These are phyloP conservation scores for Pichia scutulata DNA, from an alignment of 805 yeast genomes.

Conservation along the genomic window DNA sequence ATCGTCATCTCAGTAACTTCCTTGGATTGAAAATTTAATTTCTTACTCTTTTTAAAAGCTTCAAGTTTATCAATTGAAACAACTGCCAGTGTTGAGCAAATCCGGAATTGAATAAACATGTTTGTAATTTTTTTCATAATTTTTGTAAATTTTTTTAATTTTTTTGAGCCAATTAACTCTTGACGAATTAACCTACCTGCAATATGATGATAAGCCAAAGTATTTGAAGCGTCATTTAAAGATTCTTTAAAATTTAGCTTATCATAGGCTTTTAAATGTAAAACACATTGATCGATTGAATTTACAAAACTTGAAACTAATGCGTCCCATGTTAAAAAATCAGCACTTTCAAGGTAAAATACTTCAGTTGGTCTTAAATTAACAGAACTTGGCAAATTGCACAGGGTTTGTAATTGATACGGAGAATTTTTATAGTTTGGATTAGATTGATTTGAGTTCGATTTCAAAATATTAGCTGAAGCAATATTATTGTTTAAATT, in stretches of 20 bases:
- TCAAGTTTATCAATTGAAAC: slow-evolving; percentile 1
- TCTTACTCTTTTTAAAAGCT: not conserved
- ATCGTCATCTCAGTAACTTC: not conserved
- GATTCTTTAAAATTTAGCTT: slow-evolving; percentile 46
- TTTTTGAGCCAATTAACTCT: slow-evolving; percentile 40
- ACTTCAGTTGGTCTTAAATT: slow-evolving; percentile 4
- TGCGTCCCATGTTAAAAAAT: slow-evolving; percentile 54
- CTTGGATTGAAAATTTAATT: not conserved
- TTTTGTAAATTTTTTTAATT: slow-evolving; percentile 39
- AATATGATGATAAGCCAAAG: slow-evolving; percentile 45
- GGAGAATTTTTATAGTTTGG: not conserved
- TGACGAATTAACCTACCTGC: slow-evolving; percentile 47
- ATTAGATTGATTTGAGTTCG: not conserved
- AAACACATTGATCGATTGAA: slow-evolving; percentile 40
- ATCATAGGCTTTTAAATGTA: slow-evolving; percentile 43
- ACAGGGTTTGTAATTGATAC: not conserved
- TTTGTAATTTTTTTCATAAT: slow-evolving; percentile 45
- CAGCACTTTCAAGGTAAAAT: slow-evolving; percentile 54
- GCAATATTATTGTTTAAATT: not conserved
- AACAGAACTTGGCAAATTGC: not conserved
- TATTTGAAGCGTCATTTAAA: slow-evolving; percentile 44
- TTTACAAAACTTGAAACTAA: slow-evolving; percentile 40
- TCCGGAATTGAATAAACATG: slow-evolving; percentile 53
- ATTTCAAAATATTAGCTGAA: not conserved
- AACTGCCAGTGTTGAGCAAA: slow-evolving; percentile 29